Conservation (phyloP, 2,329 filamentous ascomycete genomes). For the Colletotrichum nymphaeae region DNA sequence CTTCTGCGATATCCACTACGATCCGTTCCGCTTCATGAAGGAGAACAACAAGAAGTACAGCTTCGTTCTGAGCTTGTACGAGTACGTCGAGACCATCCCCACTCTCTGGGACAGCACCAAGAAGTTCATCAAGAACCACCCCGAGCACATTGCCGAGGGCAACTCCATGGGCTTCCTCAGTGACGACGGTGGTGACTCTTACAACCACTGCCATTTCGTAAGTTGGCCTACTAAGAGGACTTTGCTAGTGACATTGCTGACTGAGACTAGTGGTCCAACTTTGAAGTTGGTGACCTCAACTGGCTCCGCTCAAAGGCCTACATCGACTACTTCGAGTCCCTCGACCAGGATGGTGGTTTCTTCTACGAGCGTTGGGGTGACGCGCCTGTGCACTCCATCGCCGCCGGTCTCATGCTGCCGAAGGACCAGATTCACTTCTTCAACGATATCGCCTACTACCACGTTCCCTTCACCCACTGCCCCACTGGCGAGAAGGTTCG, state of each 20-base stretch:
- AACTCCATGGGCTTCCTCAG: constrained; percentile 94
- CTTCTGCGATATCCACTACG: constrained; percentile 94
- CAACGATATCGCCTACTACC: constrained; percentile 98
- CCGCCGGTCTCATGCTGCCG: constrained; percentile 84
- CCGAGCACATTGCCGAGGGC: constrained; percentile 84
- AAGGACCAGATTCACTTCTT: constrained; percentile 99
- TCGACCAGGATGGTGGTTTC: constrained; percentile 94
- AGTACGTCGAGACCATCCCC: constrained; percentile 96
- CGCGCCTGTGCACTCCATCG: constrained; percentile 98
- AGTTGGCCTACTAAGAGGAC: constrained; percentile 47
- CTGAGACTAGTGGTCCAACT: constrained; percentile 88
- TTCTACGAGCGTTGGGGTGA: constrained; percentile 99
- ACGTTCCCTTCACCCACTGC: constrained; percentile 98
- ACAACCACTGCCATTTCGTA: constrained; percentile 98
- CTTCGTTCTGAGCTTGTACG: constrained; percentile 94
- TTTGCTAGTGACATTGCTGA: constrained; percentile 39
- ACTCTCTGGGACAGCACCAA: constrained; percentile 96
- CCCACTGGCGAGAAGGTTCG: constrained; percentile 89
- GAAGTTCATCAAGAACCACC: constrained; percentile 91
- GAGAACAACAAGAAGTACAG: constrained; percentile 98
- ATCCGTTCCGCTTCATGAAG: constrained; percentile 96
- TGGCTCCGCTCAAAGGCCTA: constrained; percentile 94
- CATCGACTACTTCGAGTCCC: constrained; percentile 87
- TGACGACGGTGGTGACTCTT: constrained; percentile 89
- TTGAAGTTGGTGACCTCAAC: constrained; percentile 92